A percentile compares a stretch with the other conserved stretches of the same genome.
Evolutionary conservation across 148 eudicot genomes (phyloP).

Genomic region (Persicaria maculosa): DNA sequence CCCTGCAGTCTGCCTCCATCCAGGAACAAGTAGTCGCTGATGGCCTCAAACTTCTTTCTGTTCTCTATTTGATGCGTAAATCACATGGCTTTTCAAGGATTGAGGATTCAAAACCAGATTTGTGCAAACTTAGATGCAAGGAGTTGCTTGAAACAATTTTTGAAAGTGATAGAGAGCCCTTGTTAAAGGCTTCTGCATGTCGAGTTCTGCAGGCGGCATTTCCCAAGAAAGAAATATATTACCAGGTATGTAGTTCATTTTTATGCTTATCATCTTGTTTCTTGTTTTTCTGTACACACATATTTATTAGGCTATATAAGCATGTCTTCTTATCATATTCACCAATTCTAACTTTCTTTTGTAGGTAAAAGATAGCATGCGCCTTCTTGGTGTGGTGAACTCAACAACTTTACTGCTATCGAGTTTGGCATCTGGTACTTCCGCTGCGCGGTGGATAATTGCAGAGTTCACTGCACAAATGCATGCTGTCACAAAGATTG

Average conservation of each 20-base stretch:
- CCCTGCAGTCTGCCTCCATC: conserved; percentile 58
- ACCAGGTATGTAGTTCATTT: conserved; percentile 48
- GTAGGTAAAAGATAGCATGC: conserved; percentile 91
- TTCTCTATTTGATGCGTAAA: conserved; percentile 52
- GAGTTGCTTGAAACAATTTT: conserved; percentile 74
- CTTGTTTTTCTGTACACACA: background rate
- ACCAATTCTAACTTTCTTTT: conserved; percentile 17
- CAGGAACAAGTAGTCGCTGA: conserved; percentile 91
- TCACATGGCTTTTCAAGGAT: conserved; percentile 39
- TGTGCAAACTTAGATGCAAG: conserved; percentile 61
- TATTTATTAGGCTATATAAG: background rate
- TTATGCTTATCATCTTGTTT: conserved; percentile 1
- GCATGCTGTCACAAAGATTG: conserved; percentile 97
- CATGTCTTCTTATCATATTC: background rate
- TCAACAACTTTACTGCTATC: conserved; percentile 62
- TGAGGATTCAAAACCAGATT: conserved; percentile 54
- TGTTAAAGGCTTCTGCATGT: conserved; percentile 86
- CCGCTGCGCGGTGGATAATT: conserved; percentile 79
- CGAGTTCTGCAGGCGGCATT: conserved; percentile 86
- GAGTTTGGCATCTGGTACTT: conserved; percentile 74
- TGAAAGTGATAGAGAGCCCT: conserved; percentile 87
- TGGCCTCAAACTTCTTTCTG: conserved; percentile 83
- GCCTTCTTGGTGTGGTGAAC: conserved; percentile 89
- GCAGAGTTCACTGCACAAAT: conserved; percentile 95
- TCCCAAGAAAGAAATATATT: conserved; percentile 71